Evolutionary conservation across 139 green algal genomes (phyloP).

Genomic region (Ostreobium quekettii): DNA sequence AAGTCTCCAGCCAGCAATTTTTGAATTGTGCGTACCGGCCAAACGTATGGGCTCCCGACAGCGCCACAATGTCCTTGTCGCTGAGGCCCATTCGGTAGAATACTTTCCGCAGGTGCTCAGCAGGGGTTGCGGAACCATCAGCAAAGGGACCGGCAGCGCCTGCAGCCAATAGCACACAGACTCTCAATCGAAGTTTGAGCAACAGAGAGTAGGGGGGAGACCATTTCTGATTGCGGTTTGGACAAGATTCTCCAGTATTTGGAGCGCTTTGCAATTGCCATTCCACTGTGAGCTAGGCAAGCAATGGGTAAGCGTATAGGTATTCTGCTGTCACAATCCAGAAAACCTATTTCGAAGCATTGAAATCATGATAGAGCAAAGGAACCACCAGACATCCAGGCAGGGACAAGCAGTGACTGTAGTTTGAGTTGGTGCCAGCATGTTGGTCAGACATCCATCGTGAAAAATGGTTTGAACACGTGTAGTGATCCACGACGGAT

Average conservation of each 20-base stretch:
- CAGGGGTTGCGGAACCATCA: constrained; percentile 34
- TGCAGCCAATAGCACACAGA: not conserved
- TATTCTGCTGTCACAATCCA: not conserved
- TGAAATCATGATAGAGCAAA: not conserved
- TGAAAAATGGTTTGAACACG: too few species aligned
- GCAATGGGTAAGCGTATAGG: not conserved
- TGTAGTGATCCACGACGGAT: too few species aligned
- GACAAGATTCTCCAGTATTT: not conserved
- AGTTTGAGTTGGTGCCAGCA: too few species aligned
- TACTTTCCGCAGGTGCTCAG: constrained; percentile 52
- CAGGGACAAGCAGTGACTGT: too few species aligned
- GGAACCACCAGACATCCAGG: not conserved
- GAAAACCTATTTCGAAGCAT: not conserved
- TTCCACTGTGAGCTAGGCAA: not conserved
- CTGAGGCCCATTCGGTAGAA: constrained; percentile 79
- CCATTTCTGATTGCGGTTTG: not conserved
- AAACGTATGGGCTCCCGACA: constrained; percentile 32
- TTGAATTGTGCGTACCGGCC: constrained; percentile 34
- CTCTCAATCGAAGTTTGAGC: not conserved
- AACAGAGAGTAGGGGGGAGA: constrained; percentile 15
- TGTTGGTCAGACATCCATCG: too few species aligned
- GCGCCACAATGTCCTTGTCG: constrained; percentile 45
- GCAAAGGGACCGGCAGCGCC: constrained; percentile 44
- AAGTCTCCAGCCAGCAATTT: constrained; percentile 15
- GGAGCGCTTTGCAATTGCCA: not conserved